Percentiles rank a stretch among this genome's conserved stretches.
Evolutionary conservation across 768 basidiomycete species (phyloP).

Genomic region (Russula lepida): DNA sequence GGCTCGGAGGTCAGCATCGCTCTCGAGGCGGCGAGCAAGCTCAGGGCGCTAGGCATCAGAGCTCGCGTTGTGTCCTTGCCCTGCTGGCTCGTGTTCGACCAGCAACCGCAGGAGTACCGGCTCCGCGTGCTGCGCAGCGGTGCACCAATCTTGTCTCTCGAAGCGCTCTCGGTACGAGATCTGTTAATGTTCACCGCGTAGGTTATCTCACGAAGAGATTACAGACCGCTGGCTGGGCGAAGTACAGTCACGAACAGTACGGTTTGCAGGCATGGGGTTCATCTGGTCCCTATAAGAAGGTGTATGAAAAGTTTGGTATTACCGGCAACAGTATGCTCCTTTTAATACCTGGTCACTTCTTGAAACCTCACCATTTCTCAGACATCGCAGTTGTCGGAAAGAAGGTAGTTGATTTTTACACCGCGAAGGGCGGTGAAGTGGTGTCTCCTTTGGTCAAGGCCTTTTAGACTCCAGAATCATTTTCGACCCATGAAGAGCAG

Average conservation of each 20-base stretch:
- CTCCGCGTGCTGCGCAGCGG: slow-evolving; percentile 82
- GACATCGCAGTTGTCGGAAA: slow-evolving; percentile 76
- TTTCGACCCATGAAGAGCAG: background rate
- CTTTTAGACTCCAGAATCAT: slow-evolving; percentile 30
- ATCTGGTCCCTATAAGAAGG: slow-evolving; percentile 82
- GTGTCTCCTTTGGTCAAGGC: slow-evolving; percentile 74
- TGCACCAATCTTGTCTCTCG: slow-evolving; percentile 81
- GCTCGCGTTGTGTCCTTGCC: slow-evolving; percentile 81
- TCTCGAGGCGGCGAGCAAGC: slow-evolving; percentile 75
- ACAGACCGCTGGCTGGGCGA: slow-evolving; percentile 73
- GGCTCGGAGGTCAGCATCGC: slow-evolving; percentile 88
- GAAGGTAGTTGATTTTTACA: slow-evolving; percentile 85
- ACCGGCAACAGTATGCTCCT: slow-evolving; percentile 56
- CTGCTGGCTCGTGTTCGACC: slow-evolving; percentile 83
- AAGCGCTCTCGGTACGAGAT: slow-evolving; percentile 57
- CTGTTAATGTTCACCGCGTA: background rate
- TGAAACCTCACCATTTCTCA: slow-evolving; percentile 22
- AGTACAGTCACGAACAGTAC: slow-evolving; percentile 86
- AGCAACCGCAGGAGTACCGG: slow-evolving; percentile 70
- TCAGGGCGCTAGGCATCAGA: slow-evolving; percentile 70
- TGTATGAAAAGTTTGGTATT: slow-evolving; percentile 86
- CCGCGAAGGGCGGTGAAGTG: slow-evolving; percentile 59
- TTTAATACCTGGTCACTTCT: background rate
- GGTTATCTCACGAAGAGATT: slow-evolving; percentile 11
- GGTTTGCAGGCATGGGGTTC: slow-evolving; percentile 75